Evolutionary conservation across 768 basidiomycete species (phyloP).

Genomic region (Termitomyces titanicus): DNA sequence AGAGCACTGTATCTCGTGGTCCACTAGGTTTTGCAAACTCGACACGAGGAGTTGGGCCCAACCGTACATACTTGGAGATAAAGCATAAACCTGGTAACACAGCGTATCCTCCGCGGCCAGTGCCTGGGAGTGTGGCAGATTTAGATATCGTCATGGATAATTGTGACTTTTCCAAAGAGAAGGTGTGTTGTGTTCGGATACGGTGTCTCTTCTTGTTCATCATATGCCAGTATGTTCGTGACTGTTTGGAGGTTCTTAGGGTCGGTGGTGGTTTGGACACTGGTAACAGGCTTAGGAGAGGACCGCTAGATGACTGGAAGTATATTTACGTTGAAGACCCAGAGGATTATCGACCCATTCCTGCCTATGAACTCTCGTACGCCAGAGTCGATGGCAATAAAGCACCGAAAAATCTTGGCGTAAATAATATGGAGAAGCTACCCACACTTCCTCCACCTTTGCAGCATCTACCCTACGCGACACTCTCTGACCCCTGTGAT

Average conservation of each 20-base stretch:
- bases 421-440: conserved; percentile 59
- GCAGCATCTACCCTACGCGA: conserved; percentile 53
- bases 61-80: conserved; percentile 74
- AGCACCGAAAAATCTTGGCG: conserved; percentile 56
- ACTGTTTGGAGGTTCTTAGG: conserved; percentile 94
- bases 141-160: conserved; percentile 88
- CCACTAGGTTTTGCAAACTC: conserved; percentile 37
- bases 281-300: conserved; percentile 68
- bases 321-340: conserved; percentile 78
- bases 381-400: conserved; percentile 41
- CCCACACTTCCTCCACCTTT: conserved; percentile 47
- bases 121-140: conserved; percentile 82
- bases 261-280: conserved; percentile 87
- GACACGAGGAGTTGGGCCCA: conserved; percentile 72
- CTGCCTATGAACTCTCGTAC: conserved; percentile 4
- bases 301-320: conserved; percentile 78
- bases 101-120: conserved; percentile 86
- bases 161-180: conserved; percentile 83
- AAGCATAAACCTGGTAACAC: conserved; percentile 56
- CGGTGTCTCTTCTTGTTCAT: conserved; percentile 7
- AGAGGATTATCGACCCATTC: conserved; percentile 23
- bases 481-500: conserved; percentile 68
- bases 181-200: conserved; percentile 39
- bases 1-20: conserved; percentile 40
- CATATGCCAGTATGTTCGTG: conserved; percentile 82